These are phyloP conservation scores for Didymella sp. DNA, from an alignment of 2,329 filamentous ascomycete species.

Conservation along the genomic window DNA sequence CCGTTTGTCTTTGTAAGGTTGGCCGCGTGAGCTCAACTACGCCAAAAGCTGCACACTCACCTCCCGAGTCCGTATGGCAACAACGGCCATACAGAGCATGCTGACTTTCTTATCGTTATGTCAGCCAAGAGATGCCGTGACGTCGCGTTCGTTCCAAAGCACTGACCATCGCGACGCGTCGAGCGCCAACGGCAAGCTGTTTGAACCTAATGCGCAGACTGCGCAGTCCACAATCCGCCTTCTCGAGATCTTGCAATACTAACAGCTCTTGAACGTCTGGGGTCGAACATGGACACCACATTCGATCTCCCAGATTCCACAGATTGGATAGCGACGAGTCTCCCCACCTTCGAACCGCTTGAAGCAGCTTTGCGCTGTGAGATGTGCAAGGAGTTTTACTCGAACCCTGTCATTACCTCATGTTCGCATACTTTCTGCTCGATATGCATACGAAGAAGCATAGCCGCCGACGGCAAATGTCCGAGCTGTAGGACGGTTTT, in stretches of 20 bases:
- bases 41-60: neutral
- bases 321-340: conserved; percentile 78
- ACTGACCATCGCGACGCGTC: conserved; percentile 19
- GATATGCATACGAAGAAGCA: conserved; percentile 85
- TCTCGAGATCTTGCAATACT: conserved; percentile 7
- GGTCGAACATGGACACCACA: conserved; percentile 38
- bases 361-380: conserved; percentile 91
- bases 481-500: conserved; percentile 80
- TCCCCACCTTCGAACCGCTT: conserved; percentile 71
- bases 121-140: conserved; percentile 6
- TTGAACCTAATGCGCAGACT: conserved; percentile 9
- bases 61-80: neutral
- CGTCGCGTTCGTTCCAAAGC: conserved; percentile 2
- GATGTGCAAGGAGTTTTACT: conserved; percentile 97
- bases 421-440: conserved; percentile 98
- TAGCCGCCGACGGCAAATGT: conserved; percentile 84
- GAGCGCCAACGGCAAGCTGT: conserved; percentile 23
- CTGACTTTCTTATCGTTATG: neutral
- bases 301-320: conserved; percentile 74
- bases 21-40: neutral
- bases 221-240: conserved; percentile 19
- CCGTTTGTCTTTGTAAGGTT: neutral
- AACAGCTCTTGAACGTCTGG: conserved; percentile 4
- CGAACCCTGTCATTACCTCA: conserved; percentile 91
- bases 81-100: neutral